Conservation (phyloP, 2,329 filamentous ascomycete genomes). For the Aurifilum marmelostoma region DNA sequence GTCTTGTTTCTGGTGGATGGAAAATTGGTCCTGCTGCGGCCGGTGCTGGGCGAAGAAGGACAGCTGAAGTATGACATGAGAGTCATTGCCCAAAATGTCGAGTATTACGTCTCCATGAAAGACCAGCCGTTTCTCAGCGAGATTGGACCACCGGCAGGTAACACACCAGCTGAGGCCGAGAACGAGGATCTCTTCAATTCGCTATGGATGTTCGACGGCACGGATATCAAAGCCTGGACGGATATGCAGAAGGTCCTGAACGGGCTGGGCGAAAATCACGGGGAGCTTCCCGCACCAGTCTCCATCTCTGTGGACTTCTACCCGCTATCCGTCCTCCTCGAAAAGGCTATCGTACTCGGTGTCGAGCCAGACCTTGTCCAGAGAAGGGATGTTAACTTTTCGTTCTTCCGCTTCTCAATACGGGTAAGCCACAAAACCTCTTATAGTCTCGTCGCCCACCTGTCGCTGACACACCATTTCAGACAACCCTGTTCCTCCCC, state of each 20-base stretch:
- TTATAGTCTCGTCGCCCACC: conserved; percentile 27
- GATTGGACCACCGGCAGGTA: conserved; percentile 21
- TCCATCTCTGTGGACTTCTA: conserved; percentile 92
- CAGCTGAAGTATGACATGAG: conserved; percentile 98
- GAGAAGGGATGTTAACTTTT: conserved; percentile 86
- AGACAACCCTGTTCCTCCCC: conserved; percentile 93
- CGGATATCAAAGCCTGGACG: conserved; percentile 83
- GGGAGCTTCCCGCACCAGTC: conserved; percentile 74
- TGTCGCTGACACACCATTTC: conserved; percentile 14
- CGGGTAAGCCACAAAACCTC: conserved; percentile 62
- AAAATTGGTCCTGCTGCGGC: conserved; percentile 89
- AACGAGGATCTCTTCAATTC: conserved; percentile 73
- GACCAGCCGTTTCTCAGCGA: conserved; percentile 66
- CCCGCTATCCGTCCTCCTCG: conserved; percentile 82
- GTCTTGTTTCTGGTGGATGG: conserved; percentile 97
- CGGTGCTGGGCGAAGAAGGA: conserved; percentile 78
- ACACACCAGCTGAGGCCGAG: conserved; percentile 40
- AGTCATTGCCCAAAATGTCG: conserved; percentile 91
- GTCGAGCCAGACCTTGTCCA: conserved; percentile 94
- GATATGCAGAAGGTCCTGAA: conserved; percentile 83
- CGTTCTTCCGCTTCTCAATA: conserved; percentile 85
- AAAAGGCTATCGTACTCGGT: conserved; percentile 87
- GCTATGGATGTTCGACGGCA: conserved; percentile 92
- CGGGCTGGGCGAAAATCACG: conserved; percentile 65
- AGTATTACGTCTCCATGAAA: conserved; percentile 91